These are phyloP conservation scores for Pisolithus orientalis DNA, from an alignment of 768 basidiomycete species.

Conservation along the genomic window DNA sequence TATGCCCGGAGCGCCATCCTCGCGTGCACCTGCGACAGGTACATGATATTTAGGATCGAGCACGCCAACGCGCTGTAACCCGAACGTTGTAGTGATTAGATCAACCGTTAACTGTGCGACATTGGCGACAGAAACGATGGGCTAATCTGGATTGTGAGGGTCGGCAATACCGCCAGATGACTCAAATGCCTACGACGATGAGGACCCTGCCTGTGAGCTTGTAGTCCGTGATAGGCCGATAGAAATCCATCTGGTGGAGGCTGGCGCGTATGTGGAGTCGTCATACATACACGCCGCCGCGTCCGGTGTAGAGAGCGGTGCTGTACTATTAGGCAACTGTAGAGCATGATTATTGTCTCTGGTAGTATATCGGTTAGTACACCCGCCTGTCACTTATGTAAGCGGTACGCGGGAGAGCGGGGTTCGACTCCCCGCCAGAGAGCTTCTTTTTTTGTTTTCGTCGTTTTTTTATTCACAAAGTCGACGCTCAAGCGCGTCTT, in stretches of 20 bases:
- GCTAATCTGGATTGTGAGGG: slow-evolving; percentile 31
- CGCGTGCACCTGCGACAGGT: slow-evolving; percentile 69
- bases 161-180: neutral
- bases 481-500: neutral
- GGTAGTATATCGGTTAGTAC: slow-evolving; percentile 35
- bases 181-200: slow-evolving; percentile 19
- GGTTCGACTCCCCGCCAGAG: slow-evolving; percentile 31
- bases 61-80: slow-evolving; percentile 52
- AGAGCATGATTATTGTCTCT: neutral
- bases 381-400: slow-evolving; percentile 29
- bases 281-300: no score
- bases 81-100: slow-evolving; percentile 62
- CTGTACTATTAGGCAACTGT: no score
- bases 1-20: slow-evolving; percentile 53
- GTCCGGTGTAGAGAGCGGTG: no score
- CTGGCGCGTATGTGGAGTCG: no score
- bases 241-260: slow-evolving; percentile 22
- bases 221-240: slow-evolving; percentile 19
- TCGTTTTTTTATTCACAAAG: neutral
- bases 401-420: slow-evolving; percentile 20
- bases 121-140: slow-evolving; percentile 76
- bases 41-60: slow-evolving; percentile 59
- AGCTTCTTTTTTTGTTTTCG: slow-evolving; percentile 4
- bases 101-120: slow-evolving; percentile 75
- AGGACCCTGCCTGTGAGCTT: slow-evolving; percentile 24